These are phyloP conservation scores for Tetrapisispora arboricola DNA, from an alignment of 805 yeast genomes.

Conservation along the genomic window DNA sequence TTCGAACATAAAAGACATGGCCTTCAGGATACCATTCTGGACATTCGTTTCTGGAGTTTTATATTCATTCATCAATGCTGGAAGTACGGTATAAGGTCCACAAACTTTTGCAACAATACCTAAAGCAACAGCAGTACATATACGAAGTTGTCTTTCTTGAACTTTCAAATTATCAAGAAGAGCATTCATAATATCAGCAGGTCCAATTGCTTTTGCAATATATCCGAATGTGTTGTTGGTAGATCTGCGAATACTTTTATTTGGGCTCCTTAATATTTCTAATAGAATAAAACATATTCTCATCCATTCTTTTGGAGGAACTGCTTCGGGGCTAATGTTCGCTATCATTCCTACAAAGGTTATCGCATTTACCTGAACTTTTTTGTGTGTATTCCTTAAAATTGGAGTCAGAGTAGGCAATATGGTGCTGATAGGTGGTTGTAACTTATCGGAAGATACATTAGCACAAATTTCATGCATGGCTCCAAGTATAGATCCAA, in stretches of 20 bases:
- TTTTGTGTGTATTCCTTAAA: conserved; percentile 77
- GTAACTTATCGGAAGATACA: conserved; percentile 49
- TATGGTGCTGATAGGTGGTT: conserved; percentile 76
- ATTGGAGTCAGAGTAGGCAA: conserved; percentile 88
- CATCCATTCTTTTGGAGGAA: conserved; percentile 95
- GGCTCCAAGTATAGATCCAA: conserved; percentile 76
- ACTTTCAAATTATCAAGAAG: conserved; percentile 75
- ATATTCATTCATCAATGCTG: conserved; percentile 93
- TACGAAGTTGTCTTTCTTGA: conserved; percentile 92
- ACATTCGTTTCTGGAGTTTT: conserved; percentile 85
- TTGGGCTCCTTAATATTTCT: conserved; percentile 77
- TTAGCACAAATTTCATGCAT: conserved; percentile 50
- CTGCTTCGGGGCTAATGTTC: conserved; percentile 63
- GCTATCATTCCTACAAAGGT: conserved; percentile 77
- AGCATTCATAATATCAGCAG: conserved; percentile 84
- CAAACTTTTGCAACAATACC: conserved; percentile 94
- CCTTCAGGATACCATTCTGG: conserved; percentile 89
- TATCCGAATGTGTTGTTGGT: conserved; percentile 88
- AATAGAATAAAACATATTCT: conserved; percentile 82
- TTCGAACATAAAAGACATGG: conserved; percentile 85
- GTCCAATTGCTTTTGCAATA: conserved; percentile 89
- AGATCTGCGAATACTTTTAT: conserved; percentile 64
- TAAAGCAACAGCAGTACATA: conserved; percentile 95
- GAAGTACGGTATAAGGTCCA: conserved; percentile 84
- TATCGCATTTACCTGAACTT: conserved; percentile 79